Base-by-base conservation (phyloP, 306 rosid genomes). In the Castanea crenata region DNA sequence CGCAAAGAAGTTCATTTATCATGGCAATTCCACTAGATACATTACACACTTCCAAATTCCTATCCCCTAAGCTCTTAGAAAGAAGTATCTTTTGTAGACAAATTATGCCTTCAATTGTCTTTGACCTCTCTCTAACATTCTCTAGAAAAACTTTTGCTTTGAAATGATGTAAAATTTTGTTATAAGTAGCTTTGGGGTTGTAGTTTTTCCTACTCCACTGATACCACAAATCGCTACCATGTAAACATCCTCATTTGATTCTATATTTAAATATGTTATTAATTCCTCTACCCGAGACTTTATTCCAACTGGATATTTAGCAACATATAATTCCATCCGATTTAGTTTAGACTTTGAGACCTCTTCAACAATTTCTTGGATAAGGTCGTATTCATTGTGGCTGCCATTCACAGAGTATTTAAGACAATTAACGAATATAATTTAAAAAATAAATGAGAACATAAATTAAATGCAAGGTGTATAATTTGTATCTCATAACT, bases 161-260 rank as follows among this genome's bases (percentile, higher is more conserved):
- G 56, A 78, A 78, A 21, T 78, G 57, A 70, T 14, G 9, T 1
- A 5, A 27, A 4, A 55, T 16, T 1, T 5, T 1, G 31, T 78
- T 63, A 8, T 55, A 78, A 34, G 10, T 46, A 69, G 29, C 75
- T 78, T 55, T 67, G 80, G 65, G 2, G 67, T 27, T 8, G 74
- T 77, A 19, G 80, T 65, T 19, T 74, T 74, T 10, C 78, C 70
- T 0, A 57, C 20, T 5, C 74, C 74, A 0, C 55, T 41, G 3
- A 64, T 3, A 0, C 80, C 80, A 52, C 14, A 55, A 11, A 77
- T 77, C 4, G 29, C 74, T 8, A 77, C 15, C 11, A 55, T 67
- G 67, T 13, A 56, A 68, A 77, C 55, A 67, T 55, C 41, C 41
- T 35, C 58, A 13, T 23, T 54, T 7, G 58, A 68, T n/a, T 21